Base-by-base conservation (phyloP, 2,329 filamentous ascomycete species). In the Paraphaeosphaeria minitans region DNA sequence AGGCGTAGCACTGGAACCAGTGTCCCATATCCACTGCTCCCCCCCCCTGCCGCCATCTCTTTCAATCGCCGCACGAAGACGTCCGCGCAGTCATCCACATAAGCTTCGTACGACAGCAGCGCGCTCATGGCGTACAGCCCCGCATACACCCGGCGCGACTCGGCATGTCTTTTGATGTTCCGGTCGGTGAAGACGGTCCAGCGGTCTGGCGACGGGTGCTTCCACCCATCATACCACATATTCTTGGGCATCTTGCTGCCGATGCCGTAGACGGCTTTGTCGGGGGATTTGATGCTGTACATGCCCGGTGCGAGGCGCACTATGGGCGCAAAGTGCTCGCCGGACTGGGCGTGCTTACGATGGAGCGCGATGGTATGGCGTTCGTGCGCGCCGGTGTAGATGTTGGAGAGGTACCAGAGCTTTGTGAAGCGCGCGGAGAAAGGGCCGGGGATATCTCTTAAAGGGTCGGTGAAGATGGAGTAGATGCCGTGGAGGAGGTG, bases 1-100 rank as follows among this genome's bases (percentile, higher is more conserved):
- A 79, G 12, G 77, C 77, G 58, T 77, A 79, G 19, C 78, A 72
- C 48, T 79, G 77, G 21, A 77, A 62, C 77, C 77, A 79, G 39
- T 73, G 71, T 13, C 68, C 75, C 57, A 79, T 67, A 59, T 79
- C 69, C 5, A 78, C 56, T 4, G 45, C 41, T 53, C 65, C 57
- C 4, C 66, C 66, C 21, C 57, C 63, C n/a, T n/a, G n/a, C n/a
- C 24, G 69, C 62, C 60, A 80, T 71, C 19, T 72, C 65, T 0
- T 67, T 53, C 27, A 79, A 60, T 19, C 62, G 57, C 31, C 61
- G 46, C 21, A 48, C 47, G 41, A 81, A 78, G 0, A 74, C 49
- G 0, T 68, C 59, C 24, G 78, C 65, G 10, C 73, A 74, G 21
- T 74, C 66, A 60, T 81, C 75, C 6, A 80, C 77, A 35, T 77